Percentiles rank a stretch among this genome's conserved stretches.
These are phyloP conservation scores for Pholiota adiposa DNA, from an alignment of 1,284 basidiomycete species.

Conservation along the genomic window DNA sequence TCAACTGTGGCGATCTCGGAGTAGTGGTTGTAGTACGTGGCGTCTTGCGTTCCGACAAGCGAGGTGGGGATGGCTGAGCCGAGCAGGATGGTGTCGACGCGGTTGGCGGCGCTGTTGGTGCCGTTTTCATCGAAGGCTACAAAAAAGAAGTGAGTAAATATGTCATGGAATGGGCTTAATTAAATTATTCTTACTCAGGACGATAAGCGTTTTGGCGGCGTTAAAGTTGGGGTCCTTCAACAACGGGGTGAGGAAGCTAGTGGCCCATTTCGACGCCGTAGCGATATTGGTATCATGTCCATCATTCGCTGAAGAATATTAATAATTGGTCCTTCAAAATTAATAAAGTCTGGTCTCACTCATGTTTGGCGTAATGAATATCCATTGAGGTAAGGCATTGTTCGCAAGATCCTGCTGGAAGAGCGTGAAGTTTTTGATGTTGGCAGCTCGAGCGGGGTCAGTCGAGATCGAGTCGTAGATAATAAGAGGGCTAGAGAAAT, in stretches of 20 bases:
- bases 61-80: slow-evolving; percentile 52
- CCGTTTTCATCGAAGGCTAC: slow-evolving; percentile 63
- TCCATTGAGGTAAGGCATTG: slow-evolving; percentile 60
- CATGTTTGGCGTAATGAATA: slow-evolving; percentile 67
- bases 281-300: slow-evolving; percentile 64
- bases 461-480: slow-evolving; percentile 54
- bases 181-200: slow-evolving; percentile 29
- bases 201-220: slow-evolving; percentile 27
- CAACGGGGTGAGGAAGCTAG: slow-evolving; percentile 58
- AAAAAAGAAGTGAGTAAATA: slow-evolving; percentile 29
- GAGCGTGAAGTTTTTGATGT: slow-evolving; percentile 69
- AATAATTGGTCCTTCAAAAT: not conserved
- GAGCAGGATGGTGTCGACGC: slow-evolving; percentile 52
- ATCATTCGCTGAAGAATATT: slow-evolving; percentile 38
- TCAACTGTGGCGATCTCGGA: slow-evolving; percentile 62
- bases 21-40: slow-evolving; percentile 70
- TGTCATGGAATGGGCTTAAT: too few relatives aligned
- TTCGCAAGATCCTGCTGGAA: slow-evolving; percentile 57
- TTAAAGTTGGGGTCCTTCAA: slow-evolving; percentile 38
- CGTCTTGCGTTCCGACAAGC: slow-evolving; percentile 50
- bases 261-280: slow-evolving; percentile 52
- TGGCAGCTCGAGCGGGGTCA: slow-evolving; percentile 43
- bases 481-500: slow-evolving; percentile 42
- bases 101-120: slow-evolving; percentile 49
- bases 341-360: too few relatives aligned